Evolutionary conservation across 2,329 filamentous ascomycete genomes (phyloP).

Genomic region (Curvularia spicifera): DNA sequence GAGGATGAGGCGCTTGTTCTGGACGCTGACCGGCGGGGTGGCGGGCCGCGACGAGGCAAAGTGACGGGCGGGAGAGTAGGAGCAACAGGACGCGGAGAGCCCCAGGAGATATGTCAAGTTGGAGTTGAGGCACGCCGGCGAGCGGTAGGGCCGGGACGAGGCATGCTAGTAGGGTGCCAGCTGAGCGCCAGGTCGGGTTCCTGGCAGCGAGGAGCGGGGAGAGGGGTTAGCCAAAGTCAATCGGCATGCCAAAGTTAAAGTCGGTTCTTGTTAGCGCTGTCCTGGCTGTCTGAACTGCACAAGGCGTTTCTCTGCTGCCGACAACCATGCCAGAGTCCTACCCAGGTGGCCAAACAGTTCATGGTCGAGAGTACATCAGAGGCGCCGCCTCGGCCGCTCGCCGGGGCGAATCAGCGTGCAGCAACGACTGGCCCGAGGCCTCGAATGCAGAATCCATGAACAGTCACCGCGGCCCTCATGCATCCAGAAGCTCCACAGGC

Average conservation of each 20-base stretch:
- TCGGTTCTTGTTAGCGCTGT: neutral
- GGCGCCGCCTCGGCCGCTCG: neutral
- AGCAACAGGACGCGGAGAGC: too few species aligned
- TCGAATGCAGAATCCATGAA: neutral
- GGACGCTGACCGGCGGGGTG: neutral
- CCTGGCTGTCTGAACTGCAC: neutral
- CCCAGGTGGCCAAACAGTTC: neutral
- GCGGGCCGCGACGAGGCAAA: neutral
- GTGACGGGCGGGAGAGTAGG: neutral
- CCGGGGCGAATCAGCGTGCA: neutral
- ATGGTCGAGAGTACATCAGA: neutral
- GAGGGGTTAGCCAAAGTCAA: neutral
- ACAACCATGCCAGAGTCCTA: neutral
- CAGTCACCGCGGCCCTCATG: neutral
- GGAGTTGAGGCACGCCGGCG: neutral
- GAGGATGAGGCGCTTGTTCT: neutral
- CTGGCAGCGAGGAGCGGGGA: neutral
- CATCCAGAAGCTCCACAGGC: slow-evolving; percentile 9
- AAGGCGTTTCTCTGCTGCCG: neutral
- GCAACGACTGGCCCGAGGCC: neutral
- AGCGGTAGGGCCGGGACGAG: neutral
- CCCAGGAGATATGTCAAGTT: neutral
- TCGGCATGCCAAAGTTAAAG: neutral
- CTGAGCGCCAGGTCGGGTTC: neutral
- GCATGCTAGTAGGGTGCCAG: neutral